These are phyloP conservation scores for Neonectria punicea DNA, from an alignment of 2,329 filamentous ascomycete species.

Conservation along the genomic window DNA sequence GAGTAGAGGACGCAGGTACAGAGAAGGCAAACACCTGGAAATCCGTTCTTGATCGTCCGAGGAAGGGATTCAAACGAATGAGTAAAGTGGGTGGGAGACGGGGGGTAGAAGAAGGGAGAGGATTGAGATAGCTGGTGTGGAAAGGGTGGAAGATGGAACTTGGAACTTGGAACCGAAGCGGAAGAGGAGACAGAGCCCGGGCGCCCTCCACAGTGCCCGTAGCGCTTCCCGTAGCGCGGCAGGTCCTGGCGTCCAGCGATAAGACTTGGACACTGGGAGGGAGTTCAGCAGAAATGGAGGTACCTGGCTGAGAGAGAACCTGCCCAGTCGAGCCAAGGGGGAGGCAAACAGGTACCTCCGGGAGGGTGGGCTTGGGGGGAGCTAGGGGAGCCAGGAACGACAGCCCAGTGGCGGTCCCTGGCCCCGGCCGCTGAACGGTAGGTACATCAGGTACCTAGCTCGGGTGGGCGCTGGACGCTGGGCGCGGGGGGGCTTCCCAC, in stretches of 20 bases:
- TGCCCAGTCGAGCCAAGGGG: background rate
- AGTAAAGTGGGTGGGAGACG: constrained; percentile 38
- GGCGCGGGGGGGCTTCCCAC: background rate
- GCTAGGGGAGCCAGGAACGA: constrained; percentile 21
- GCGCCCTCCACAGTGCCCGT: background rate
- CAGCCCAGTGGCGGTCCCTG: constrained; percentile 7
- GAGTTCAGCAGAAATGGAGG: background rate
- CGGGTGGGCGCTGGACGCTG: constrained; percentile 6
- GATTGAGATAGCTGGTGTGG: constrained; percentile 23
- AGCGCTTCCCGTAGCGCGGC: background rate
- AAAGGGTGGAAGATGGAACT: background rate
- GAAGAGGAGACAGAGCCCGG: background rate
- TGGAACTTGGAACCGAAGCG: background rate
- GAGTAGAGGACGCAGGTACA: constrained; percentile 35
- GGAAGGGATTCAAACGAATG: constrained; percentile 41
- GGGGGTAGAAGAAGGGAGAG: constrained; percentile 40
- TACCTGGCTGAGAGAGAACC: background rate
- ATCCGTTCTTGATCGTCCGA: constrained; percentile 41
- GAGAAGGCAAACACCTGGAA: constrained; percentile 42
- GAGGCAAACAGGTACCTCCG: background rate
- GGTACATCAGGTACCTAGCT: background rate
- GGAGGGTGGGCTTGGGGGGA: constrained; percentile 1
- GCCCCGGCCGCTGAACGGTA: constrained; percentile 4
- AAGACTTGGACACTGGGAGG: background rate
- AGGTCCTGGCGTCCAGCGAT: background rate